Base-by-base conservation (phyloP, 768 basidiomycete genomes). In the Boletus rubroflammeus region DNA sequence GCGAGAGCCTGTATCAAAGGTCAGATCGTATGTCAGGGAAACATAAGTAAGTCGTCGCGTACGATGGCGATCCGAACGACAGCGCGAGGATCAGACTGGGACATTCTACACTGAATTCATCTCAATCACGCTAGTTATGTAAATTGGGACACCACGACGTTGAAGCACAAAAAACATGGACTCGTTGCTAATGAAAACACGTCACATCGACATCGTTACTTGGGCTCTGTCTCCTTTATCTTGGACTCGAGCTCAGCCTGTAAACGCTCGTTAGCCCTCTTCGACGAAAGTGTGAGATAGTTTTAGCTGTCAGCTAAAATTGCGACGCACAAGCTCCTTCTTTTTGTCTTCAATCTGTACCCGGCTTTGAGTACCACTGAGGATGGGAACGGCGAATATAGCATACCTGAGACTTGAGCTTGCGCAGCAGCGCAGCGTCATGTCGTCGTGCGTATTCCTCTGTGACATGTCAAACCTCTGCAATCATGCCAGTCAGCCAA, bases 371-470 rank as follows among this genome's bases (percentile, higher is more conserved):
- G 28, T 17, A 26, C 45, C 13, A 23, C n/a, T 14, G 7, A 8
- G 6, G 7, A 25, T 10, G 13, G 5, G 21, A 2, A 23, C 23
- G 35, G 25, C 1, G 28, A 13, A 11, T 32, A 35, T 0, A 15
- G 62, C 79, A 23, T 53, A 86, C 88, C 75, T 80, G 61, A 15
- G 68, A 73, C 72, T 66, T 80, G 67, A 90, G 67, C 70, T 87
- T 88, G 62, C 75, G 71, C 39, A 90, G 63, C 51, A 82, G 76
- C 60, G 78, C 79, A 13, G 68, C 62, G 54, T 89, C 88, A 51
- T 83, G 83, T 55, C 73, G 67, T 51, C 78, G 82, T 44, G 78
- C 75, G 58, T 83, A 89, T 72, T 87, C 78, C 54, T 87, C 88
- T 90, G 59, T 34, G 44, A 21, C 48, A 19, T 19, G 56, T 62